Evolutionary conservation across 768 basidiomycete species (phyloP).

Genomic region (Leccinum disarticulatum): DNA sequence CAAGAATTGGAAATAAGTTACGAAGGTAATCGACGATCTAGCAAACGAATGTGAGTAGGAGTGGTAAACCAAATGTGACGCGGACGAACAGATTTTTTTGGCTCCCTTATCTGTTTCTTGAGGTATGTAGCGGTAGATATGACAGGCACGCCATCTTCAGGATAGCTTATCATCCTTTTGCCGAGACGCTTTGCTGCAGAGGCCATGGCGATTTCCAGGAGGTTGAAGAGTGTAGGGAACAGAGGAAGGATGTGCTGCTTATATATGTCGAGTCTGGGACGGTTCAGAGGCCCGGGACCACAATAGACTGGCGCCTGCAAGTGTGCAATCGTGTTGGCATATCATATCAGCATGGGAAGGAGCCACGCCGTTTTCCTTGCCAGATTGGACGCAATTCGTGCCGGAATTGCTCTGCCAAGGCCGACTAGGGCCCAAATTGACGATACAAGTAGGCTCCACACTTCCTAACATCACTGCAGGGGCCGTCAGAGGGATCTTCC

Average conservation of each 20-base stretch:
- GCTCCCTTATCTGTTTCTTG: constrained; percentile 39
- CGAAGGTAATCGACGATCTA: constrained; percentile 65
- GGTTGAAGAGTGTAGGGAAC: neutral
- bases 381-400: neutral
- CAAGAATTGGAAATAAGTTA: constrained; percentile 79
- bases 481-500: neutral
- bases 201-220: constrained; percentile 32
- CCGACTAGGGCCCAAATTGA: neutral
- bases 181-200: constrained; percentile 45
- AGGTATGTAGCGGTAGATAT: constrained; percentile 62
- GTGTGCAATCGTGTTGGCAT: neutral
- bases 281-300: neutral
- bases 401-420: neutral
- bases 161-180: constrained; percentile 60
- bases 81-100: constrained; percentile 46
- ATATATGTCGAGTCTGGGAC: neutral
- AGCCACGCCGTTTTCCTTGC: constrained; percentile 20
- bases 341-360: constrained; percentile 16
- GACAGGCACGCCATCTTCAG: constrained; percentile 58
- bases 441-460: neutral
- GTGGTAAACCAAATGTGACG: neutral
- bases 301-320: neutral
- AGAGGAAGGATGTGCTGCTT: neutral
- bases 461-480: neutral
- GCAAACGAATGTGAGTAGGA: constrained; percentile 1